These are phyloP conservation scores for Syncephalis plumigaleata DNA, from an alignment of 371 early-diverging fungal genomes.

Conservation along the genomic window DNA sequence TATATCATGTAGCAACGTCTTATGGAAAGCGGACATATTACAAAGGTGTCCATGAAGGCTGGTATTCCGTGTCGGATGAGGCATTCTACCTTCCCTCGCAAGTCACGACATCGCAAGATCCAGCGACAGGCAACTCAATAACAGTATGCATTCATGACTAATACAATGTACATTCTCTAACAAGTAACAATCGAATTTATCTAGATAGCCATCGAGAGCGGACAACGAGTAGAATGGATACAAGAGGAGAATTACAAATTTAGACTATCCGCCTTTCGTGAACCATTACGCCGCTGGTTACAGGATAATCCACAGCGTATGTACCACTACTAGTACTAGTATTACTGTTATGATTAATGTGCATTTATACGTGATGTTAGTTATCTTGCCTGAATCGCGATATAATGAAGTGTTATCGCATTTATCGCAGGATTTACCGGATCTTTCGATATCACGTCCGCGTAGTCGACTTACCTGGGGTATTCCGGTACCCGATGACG, in stretches of 20 bases:
- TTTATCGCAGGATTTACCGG: slow-evolving; percentile 30
- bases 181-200: neutral
- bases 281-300: slow-evolving; percentile 48
- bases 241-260: slow-evolving; percentile 90
- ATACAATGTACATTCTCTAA: slow-evolving; percentile 1
- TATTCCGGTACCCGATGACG: slow-evolving; percentile 79
- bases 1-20: slow-evolving; percentile 26
- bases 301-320: slow-evolving; percentile 28
- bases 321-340: slow-evolving; percentile 3
- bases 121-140: slow-evolving; percentile 29
- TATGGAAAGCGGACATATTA: slow-evolving; percentile 65
- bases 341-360: neutral
- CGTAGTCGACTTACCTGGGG: slow-evolving; percentile 75
- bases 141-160: slow-evolving; percentile 19
- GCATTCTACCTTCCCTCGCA: slow-evolving; percentile 68
- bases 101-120: slow-evolving; percentile 40
- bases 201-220: slow-evolving; percentile 59
- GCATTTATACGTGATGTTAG: slow-evolving; percentile 11
- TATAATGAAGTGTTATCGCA: slow-evolving; percentile 37
- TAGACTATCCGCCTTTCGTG: slow-evolving; percentile 40
- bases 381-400: slow-evolving; percentile 40
- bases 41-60: slow-evolving; percentile 82
- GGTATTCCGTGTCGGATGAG: slow-evolving; percentile 94
- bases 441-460: slow-evolving; percentile 79
- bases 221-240: slow-evolving; percentile 76